phyloP scores from a whole-genome alignment of 176 grass and related monocot genomes.

The Lolium multiflorum region DNA sequence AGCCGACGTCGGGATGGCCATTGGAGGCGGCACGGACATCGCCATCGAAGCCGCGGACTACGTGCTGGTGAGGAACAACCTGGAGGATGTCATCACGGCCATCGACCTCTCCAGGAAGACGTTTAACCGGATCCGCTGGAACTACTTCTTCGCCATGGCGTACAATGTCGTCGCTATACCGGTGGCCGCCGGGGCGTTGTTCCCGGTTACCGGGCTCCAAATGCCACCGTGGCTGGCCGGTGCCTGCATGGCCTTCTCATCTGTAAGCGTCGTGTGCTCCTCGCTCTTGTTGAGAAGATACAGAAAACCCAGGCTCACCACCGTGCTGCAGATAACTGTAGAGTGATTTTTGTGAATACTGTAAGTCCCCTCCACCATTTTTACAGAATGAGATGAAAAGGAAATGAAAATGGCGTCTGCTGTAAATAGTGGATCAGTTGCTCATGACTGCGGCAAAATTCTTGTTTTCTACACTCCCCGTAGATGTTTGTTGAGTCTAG shows the following conservation, averaged over 20 bases:
- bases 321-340: constrained; percentile 94
- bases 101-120: constrained; percentile 96
- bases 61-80: constrained; percentile 89
- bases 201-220: constrained; percentile 72
- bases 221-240: constrained; percentile 99
- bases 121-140: constrained; percentile 91
- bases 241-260: constrained; percentile 96
- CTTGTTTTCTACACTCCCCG: background rate
- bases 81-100: constrained; percentile 92
- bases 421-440: background rate
- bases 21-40: constrained; percentile 82
- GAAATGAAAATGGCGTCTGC: constrained; percentile 14
- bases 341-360: constrained; percentile 47
- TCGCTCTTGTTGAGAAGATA: constrained; percentile 90
- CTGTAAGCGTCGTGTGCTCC: constrained; percentile 87
- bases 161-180: constrained; percentile 88
- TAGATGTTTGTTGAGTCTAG: background rate
- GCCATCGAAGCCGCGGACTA: constrained; percentile 94
- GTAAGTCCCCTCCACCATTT: constrained; percentile 35
- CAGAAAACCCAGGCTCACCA: constrained; percentile 87
- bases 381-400: constrained; percentile 45
- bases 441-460: background rate
- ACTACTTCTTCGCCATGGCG: constrained; percentile 97
- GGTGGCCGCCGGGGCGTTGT: constrained; percentile 76
- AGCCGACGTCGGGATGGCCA: constrained; percentile 91